These are phyloP conservation scores for Vicia villosa DNA, from an alignment of 306 rosid species.

Conservation along the genomic window DNA sequence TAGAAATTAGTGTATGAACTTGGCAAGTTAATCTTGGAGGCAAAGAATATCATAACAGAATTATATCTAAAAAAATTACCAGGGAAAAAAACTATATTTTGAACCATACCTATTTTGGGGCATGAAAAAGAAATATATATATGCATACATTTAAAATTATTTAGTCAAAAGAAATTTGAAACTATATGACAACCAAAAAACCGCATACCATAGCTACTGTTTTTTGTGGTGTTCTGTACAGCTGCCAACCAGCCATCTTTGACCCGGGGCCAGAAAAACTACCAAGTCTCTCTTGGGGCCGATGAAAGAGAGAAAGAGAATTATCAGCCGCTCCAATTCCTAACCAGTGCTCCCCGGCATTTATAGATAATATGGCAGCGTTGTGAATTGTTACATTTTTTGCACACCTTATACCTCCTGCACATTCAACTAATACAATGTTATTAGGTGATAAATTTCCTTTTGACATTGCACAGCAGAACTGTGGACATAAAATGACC, in stretches of 20 bases:
- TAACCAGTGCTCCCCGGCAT: slow-evolving; percentile 97
- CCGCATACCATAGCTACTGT: slow-evolving; percentile 80
- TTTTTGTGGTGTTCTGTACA: slow-evolving; percentile 93
- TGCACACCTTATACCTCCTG: slow-evolving; percentile 86
- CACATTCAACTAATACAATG: slow-evolving; percentile 31
- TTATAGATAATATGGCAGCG: slow-evolving; percentile 81
- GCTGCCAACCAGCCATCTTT: slow-evolving; percentile 95
- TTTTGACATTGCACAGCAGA: slow-evolving; percentile 29
- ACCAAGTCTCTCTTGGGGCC: slow-evolving; percentile 98
- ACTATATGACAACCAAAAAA: slow-evolving; percentile 15
- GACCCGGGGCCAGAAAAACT: slow-evolving; percentile 75
- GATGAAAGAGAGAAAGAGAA: slow-evolving; percentile 93
- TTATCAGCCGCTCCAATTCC: slow-evolving; percentile 99
- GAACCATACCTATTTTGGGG: slow-evolving; percentile 16
- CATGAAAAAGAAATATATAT: slow-evolving; percentile 2
- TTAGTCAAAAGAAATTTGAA: background rate
- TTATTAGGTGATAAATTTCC: slow-evolving; percentile 19
- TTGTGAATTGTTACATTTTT: slow-evolving; percentile 89
- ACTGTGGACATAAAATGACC: background rate
- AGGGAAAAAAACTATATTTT: background rate
- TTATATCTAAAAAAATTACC: slow-evolving; percentile 1
- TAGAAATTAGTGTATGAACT: slow-evolving; percentile 10
- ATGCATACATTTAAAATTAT: background rate
- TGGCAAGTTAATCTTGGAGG: slow-evolving; percentile 11
- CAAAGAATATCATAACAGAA: slow-evolving; percentile 22